Base-by-base conservation (phyloP, 73 alveolate species). In the Stentor roeselii region DNA sequence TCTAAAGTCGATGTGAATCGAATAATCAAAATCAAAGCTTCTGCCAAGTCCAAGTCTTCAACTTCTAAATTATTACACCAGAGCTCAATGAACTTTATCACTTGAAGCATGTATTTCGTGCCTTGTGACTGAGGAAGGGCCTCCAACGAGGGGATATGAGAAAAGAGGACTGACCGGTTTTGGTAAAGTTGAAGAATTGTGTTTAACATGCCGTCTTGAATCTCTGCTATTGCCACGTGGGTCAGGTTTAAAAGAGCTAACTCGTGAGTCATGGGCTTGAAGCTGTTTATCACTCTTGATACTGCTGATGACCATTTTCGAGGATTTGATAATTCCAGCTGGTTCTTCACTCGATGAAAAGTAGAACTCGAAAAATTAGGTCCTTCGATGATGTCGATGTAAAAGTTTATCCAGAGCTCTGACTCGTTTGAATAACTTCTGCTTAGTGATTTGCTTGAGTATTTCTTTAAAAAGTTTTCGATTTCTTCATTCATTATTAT, bases 351-450 rank as follows among this genome's bases (percentile, higher is more conserved):
- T 32, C 80, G 21, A 32, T 67, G 80, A 32, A 67, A 67, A 21
- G 37, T 67, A 27, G 80, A 67, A 67, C 80, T 67, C 34, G 80
- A 67, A 67, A 67, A 67, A 67, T 67, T 67, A 30, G 80, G 80
- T 32, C 80, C 80, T n/a, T 67, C 80, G 0, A 67, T 67, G 37
- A 67, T 67, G 15, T 67, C 80, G 11, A 21, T n/a, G 34, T 21
- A 67, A 0, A 34, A 14, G 21, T 36, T 40, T 0, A 67, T 32
- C 37, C 80, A 67, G 21, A 67, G 37, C 41, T 67, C 80, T 1
- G 80, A 21, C 37, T 67, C 80, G n/a, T 21, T 67, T 32, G 37
- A 40, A 67, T 21, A 67, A 34, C 41, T 30, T 40, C 34, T 67
- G 37, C 41, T 21, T 21, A 67, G 41, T 30, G 80, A 21, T 34